Conservation (phyloP, 179 eudicot species). For the Corrigiola litoralis region DNA sequence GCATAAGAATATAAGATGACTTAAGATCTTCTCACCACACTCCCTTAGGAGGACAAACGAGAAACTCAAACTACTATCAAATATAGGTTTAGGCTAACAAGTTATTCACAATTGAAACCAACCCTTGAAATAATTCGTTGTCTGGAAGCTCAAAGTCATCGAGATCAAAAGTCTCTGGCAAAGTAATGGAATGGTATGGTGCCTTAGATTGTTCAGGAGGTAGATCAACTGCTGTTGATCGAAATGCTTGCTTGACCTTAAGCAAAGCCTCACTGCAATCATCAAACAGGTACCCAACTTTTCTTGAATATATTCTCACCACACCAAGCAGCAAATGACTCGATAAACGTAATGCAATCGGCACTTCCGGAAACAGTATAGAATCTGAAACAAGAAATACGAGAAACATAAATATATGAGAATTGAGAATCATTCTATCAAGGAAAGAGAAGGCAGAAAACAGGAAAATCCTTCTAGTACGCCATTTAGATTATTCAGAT, state of each 20-base stretch:
- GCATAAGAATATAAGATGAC: not conserved
- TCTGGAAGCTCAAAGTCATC: slow-evolving; percentile 99
- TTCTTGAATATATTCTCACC: slow-evolving; percentile 90
- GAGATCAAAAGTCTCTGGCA: slow-evolving; percentile 98
- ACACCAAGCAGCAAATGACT: slow-evolving; percentile 99
- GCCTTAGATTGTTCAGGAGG: slow-evolving; percentile 99
- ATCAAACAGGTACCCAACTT: slow-evolving; percentile 91
- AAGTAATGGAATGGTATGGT: slow-evolving; percentile 92
- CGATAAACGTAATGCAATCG: slow-evolving; percentile 92
- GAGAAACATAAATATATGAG: not conserved
- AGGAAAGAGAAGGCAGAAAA: not conserved
- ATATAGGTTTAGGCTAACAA: not conserved
- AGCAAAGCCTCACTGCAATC: slow-evolving; percentile 98
- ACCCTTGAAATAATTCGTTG: slow-evolving; percentile 62
- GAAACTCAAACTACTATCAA: not conserved
- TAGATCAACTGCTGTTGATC: slow-evolving; percentile 92
- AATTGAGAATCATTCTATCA: not conserved
- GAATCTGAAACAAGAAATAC: slow-evolving; percentile 53
- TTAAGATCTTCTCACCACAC: not conserved
- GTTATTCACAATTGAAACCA: slow-evolving; percentile 15
- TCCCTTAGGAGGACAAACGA: not conserved
- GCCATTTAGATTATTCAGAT: too few species aligned
- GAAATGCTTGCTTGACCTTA: slow-evolving; percentile 95
- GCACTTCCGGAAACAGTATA: slow-evolving; percentile 89
- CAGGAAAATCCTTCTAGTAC: too few species aligned